Evolutionary conservation across 768 basidiomycete genomes (phyloP).

Genomic region (Pholiota conissans): DNA sequence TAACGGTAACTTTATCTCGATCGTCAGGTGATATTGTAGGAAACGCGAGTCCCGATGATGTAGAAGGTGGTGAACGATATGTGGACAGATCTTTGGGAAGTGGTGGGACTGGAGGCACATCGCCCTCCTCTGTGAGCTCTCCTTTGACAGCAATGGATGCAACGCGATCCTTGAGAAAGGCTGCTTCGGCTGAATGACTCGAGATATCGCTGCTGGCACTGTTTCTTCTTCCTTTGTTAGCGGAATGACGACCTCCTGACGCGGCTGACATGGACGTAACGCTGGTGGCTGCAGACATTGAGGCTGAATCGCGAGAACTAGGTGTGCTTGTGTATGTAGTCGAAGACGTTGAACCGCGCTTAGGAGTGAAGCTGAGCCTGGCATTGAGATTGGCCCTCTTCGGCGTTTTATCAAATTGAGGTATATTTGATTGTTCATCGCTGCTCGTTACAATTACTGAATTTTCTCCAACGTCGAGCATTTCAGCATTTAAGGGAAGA

Average conservation of each 20-base stretch:
- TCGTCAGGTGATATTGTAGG: slow-evolving; percentile 47
- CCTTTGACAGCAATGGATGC: slow-evolving; percentile 58
- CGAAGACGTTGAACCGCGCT: slow-evolving; percentile 88
- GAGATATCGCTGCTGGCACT: slow-evolving; percentile 88
- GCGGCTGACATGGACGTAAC: slow-evolving; percentile 72
- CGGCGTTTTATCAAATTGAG: slow-evolving; percentile 59
- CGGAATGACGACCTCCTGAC: slow-evolving; percentile 68
- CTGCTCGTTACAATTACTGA: slow-evolving; percentile 50
- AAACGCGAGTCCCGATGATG: slow-evolving; percentile 54
- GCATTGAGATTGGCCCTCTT: slow-evolving; percentile 63
- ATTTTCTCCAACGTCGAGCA: slow-evolving; percentile 40
- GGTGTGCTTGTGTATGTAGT: slow-evolving; percentile 80
- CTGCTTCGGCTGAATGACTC: slow-evolving; percentile 69
- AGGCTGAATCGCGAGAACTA: slow-evolving; percentile 88
- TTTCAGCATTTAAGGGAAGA: slow-evolving; percentile 33
- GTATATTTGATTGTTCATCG: slow-evolving; percentile 53
- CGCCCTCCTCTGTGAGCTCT: slow-evolving; percentile 58
- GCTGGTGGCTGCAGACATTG: slow-evolving; percentile 76
- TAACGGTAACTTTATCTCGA: slow-evolving; percentile 39
- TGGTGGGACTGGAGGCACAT: slow-evolving; percentile 92
- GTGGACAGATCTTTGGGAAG: slow-evolving; percentile 87
- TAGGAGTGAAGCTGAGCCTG: slow-evolving; percentile 77
- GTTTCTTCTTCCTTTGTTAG: slow-evolving; percentile 68
- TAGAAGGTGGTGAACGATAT: slow-evolving; percentile 68
- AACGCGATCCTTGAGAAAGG: slow-evolving; percentile 65